phyloP scores from a whole-genome alignment of 2,329 filamentous ascomycete species.

The Neocucurbitaria cava region DNA sequence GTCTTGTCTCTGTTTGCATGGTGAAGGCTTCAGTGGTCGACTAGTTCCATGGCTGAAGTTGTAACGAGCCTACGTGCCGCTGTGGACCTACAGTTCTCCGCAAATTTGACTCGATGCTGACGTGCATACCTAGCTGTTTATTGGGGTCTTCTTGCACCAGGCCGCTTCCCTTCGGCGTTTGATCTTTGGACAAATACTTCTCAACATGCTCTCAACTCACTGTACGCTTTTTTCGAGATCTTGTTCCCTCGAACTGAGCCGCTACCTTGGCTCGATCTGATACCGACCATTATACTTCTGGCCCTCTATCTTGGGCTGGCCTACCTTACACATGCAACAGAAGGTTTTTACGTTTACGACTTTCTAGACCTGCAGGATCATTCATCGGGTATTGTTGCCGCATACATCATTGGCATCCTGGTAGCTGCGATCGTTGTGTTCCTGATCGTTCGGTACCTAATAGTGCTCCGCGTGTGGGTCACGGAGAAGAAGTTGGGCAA shows the following conservation, averaged over 20 bases:
- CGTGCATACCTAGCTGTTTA: slow-evolving; percentile 49
- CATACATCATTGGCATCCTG: slow-evolving; percentile 64
- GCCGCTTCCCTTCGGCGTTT: slow-evolving; percentile 45
- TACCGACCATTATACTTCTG: slow-evolving; percentile 73
- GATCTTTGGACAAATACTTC: slow-evolving; percentile 67
- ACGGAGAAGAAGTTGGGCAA: slow-evolving; percentile 55
- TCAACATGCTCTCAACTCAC: slow-evolving; percentile 76
- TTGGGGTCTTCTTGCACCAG: slow-evolving; percentile 50
- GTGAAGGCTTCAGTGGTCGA: not conserved
- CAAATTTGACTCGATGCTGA: slow-evolving; percentile 14
- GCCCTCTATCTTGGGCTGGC: slow-evolving; percentile 75
- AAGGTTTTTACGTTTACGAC: slow-evolving; percentile 77
- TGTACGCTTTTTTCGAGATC: slow-evolving; percentile 79
- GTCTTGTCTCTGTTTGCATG: not conserved
- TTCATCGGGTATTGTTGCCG: slow-evolving; percentile 65
- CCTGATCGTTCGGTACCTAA: slow-evolving; percentile 50
- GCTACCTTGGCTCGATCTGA: slow-evolving; percentile 69
- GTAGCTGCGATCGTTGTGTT: slow-evolving; percentile 51
- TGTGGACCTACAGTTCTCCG: not conserved
- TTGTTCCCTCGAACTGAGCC: slow-evolving; percentile 70
- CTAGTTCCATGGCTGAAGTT: not conserved
- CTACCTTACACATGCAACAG: slow-evolving; percentile 72
- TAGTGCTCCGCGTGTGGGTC: slow-evolving; percentile 48
- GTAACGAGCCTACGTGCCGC: not conserved
- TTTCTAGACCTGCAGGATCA: slow-evolving; percentile 70